Evolutionary conservation across 495 filamentous ascomycete species (phyloP), one percentile per base, ranked within the genome.

Genomic region (Lophiotrema nucula): DNA sequence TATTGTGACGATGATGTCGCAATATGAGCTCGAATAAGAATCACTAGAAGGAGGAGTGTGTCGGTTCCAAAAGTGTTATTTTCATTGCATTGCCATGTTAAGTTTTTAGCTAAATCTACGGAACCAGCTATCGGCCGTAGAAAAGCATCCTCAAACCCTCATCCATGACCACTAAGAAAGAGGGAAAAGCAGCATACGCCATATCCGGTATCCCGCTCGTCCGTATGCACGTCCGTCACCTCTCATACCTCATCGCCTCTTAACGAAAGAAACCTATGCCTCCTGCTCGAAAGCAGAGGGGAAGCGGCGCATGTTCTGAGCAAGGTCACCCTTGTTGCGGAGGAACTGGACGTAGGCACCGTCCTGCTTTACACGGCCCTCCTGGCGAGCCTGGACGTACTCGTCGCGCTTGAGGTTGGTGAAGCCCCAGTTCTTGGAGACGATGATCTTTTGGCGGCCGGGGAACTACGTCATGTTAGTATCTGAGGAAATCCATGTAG

Each of bases 391-490:
- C 78, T 88, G 81, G 69, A 95, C 77, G 80, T 97, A 98, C 75
- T 98, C 93, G 58, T 97, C 93, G 69, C 95, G 92, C 67, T 89
- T 88, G 66, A 98, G 88, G 72, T 89, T 89, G 55, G 93, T 98
- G 88, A 97, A 98, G 63, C 93, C 93, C 93, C 93, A 98, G 81
- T 97, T 97, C 88, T 98, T 98, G 81, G 86, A 90, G 78, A 97
- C 86, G 72, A 98, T 95, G 79, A 98, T 95, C 90, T 98, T 97
- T 85, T 98, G 93, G 78, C 93, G 92, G 76, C 93, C 93, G 61
- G 93, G 93, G 88, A 98, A 98, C 88, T 63, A 13, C 1, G 4
- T 12, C 21, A n/a, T 6, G 35, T 62, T 44, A 56, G 51, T 16
- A 33, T 18, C 5, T 27, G 1, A 16, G 38, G 0, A 46, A 11